Conservation (phyloP, 139 green algal genomes). For the Chlamydomonas eustigma region DNA sequence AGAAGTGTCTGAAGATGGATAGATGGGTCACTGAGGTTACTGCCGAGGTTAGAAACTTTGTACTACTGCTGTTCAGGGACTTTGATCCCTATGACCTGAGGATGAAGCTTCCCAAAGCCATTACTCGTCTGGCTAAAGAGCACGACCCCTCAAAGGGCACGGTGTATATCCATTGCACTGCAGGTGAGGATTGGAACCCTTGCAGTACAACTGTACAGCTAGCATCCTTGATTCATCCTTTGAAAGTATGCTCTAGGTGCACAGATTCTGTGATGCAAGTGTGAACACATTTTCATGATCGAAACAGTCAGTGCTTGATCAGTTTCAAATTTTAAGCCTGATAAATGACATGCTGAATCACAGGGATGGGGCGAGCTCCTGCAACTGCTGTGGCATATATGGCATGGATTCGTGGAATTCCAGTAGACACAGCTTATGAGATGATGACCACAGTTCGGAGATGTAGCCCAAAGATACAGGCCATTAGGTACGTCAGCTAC, state of each 20-base stretch:
- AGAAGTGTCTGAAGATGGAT: too few relatives aligned
- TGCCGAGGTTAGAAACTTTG: too few relatives aligned
- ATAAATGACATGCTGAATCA: too few relatives aligned
- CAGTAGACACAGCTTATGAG: conserved; percentile 59
- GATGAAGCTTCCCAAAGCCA: conserved; percentile 46
- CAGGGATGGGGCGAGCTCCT: conserved; percentile 85
- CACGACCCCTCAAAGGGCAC: conserved; percentile 49
- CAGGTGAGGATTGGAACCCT: conserved; percentile 52
- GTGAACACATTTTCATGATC: too few relatives aligned
- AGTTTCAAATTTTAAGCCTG: too few relatives aligned
- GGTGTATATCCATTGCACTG: conserved; percentile 94
- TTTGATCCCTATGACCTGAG: conserved; percentile 88
- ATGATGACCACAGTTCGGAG: neutral
- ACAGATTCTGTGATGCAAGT: too few relatives aligned
- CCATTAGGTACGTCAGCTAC: neutral
- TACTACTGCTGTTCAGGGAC: conserved; percentile 61
- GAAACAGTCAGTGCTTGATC: too few relatives aligned
- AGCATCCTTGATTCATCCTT: too few relatives aligned
- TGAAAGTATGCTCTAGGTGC: too few relatives aligned
- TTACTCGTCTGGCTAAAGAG: conserved; percentile 44
- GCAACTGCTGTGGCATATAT: conserved; percentile 87
- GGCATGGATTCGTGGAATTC: conserved; percentile 77
- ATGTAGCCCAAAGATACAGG: conserved; percentile 11
- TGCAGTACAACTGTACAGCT: too few relatives aligned
- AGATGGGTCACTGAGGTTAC: too few relatives aligned